Percentiles rank a stretch among this genome's conserved stretches.
phyloP scores from a whole-genome alignment of 257 asterid species.

The Solanum raphanifolium region DNA sequence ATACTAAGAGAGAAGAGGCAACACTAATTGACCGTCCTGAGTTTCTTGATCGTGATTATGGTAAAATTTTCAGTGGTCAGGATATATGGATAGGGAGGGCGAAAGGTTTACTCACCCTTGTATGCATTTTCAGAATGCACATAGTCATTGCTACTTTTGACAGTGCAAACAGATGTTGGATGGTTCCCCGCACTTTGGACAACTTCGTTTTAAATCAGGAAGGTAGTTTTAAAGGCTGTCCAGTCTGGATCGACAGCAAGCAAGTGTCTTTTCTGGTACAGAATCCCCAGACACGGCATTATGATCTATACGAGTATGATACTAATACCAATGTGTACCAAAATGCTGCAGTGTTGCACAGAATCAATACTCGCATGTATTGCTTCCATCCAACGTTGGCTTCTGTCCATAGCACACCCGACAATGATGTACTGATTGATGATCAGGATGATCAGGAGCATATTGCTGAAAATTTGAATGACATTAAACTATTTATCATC shows the following conservation, averaged over 20 bases:
- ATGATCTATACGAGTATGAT: background rate
- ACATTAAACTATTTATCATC: background rate
- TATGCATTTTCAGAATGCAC: background rate
- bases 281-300: background rate
- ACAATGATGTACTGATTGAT: background rate
- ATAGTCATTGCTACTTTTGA: background rate
- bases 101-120: background rate
- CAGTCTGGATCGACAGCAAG: background rate
- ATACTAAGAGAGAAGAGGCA: background rate
- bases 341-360: background rate
- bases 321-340: background rate
- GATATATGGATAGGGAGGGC: background rate
- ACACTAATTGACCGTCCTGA: background rate
- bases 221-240: background rate
- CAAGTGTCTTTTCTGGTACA: background rate
- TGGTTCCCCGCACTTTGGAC: background rate
- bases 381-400: background rate
- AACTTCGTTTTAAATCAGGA: background rate
- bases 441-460: too few relatives aligned
- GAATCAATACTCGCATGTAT: background rate
- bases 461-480: background rate
- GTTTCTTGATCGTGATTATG: background rate
- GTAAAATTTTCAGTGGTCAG: background rate
- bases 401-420: background rate
- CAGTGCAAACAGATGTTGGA: background rate